phyloP scores from a whole-genome alignment of 148 eudicot species.

The Cornus kousa region DNA sequence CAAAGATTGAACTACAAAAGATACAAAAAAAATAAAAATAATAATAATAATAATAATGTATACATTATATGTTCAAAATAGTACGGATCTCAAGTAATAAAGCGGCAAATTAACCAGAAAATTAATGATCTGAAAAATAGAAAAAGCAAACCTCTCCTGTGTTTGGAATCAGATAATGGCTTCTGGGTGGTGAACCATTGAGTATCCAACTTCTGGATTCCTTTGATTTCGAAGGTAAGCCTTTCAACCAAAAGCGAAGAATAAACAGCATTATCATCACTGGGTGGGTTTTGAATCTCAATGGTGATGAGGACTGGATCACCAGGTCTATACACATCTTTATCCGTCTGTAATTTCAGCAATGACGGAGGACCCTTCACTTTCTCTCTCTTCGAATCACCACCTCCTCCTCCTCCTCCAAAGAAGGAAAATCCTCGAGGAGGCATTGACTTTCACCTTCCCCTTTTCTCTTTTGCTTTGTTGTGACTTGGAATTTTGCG shows the following conservation, averaged over 20 bases:
- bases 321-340: constrained; percentile 77
- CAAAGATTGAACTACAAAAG: too few relatives aligned
- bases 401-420: constrained; percentile 28
- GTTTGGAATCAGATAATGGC: constrained; percentile 45
- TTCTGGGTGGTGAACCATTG: constrained; percentile 82
- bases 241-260: constrained; percentile 56
- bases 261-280: not conserved
- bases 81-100: too few relatives aligned
- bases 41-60: too few relatives aligned
- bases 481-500: too few relatives aligned
- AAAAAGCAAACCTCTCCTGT: constrained; percentile 47
- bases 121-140: too few relatives aligned
- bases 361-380: constrained; percentile 27
- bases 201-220: constrained; percentile 79
- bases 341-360: constrained; percentile 57
- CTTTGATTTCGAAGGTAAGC: constrained; percentile 71
- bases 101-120: too few relatives aligned
- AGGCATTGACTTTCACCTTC: constrained; percentile 33
- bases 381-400: not conserved
- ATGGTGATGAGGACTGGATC: constrained; percentile 64
- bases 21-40: too few relatives aligned
- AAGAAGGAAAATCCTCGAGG: constrained; percentile 64
- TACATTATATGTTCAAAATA: too few relatives aligned
- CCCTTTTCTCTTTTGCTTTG: too few relatives aligned
- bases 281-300: constrained; percentile 42